Conservation (phyloP, 176 grass and related monocot species). For the Aechmea fasciata region DNA sequence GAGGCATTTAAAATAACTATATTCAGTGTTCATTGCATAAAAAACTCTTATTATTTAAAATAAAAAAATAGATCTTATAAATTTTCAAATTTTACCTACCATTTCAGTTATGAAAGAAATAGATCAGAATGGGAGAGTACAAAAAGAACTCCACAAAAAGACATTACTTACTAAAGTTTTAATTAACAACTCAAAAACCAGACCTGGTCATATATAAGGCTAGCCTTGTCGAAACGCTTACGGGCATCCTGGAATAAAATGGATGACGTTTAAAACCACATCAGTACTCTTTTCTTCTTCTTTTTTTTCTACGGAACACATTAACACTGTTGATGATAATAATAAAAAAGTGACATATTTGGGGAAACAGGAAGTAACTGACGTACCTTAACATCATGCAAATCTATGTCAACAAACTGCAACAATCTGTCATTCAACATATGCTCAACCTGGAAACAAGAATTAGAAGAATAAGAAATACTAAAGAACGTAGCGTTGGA, state of each 20-base stretch:
- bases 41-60: not conserved
- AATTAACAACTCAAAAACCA: constrained; percentile 1
- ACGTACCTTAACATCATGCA: constrained; percentile 85
- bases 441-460: constrained; percentile 58
- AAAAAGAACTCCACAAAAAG: not conserved
- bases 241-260: constrained; percentile 57
- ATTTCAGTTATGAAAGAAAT: not conserved
- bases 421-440: constrained; percentile 95
- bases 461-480: constrained; percentile 12
- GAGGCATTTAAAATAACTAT: constrained; percentile 11
- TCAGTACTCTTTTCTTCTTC: not conserved
- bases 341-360: constrained; percentile 11
- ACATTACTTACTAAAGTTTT: no score
- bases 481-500: not conserved
- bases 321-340: not conserved
- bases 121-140: not conserved
- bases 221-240: constrained; percentile 95
- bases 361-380: constrained; percentile 8
- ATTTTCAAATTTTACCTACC: not conserved
- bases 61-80: not conserved
- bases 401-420: constrained; percentile 94
- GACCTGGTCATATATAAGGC: constrained; percentile 95
- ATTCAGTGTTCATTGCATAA: not conserved
- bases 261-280: constrained; percentile 19
- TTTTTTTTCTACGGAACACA: no score